Conservation (phyloP, 352 stramenopile genomes). For the Pythium grandisporangium region DNA sequence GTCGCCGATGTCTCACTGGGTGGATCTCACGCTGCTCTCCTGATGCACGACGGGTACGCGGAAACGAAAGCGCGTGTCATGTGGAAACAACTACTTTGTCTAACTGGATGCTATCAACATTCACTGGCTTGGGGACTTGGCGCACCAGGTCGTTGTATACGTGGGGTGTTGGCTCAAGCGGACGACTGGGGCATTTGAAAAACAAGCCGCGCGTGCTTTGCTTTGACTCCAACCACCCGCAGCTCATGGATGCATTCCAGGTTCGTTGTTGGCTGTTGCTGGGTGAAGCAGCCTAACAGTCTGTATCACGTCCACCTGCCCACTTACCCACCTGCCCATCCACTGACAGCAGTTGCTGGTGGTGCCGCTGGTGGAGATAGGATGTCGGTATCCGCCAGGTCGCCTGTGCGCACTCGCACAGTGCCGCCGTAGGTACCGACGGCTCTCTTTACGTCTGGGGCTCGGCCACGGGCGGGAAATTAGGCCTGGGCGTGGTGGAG, state of each 20-base stretch:
- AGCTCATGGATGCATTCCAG: conserved; percentile 41
- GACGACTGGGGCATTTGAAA: conserved; percentile 67
- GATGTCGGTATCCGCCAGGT: conserved; percentile 17
- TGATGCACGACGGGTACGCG: conserved; percentile 71
- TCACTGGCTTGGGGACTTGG: no score
- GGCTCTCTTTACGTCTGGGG: conserved; percentile 86
- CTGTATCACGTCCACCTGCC: no score
- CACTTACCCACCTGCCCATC: no score
- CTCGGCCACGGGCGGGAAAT: conserved; percentile 57
- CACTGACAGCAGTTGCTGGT: conserved; percentile 59
- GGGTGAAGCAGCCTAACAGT: no score
- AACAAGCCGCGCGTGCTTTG: conserved; percentile 41
- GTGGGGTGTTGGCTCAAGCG: conserved; percentile 79
- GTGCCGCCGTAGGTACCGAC: conserved; percentile 54
- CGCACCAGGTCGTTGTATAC: conserved; percentile 85
- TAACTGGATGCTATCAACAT: no score
- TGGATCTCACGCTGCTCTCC: conserved; percentile 67
- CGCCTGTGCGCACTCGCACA: conserved; percentile 78
- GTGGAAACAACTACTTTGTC: no score
- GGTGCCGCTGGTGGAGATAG: conserved; percentile 6
- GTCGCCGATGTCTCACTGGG: conserved; percentile 66
- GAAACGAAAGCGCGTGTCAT: neutral
- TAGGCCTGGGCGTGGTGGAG: conserved; percentile 68
- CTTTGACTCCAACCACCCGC: conserved; percentile 56
- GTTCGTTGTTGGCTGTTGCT: no score